These are phyloP conservation scores for Malassezia obtusa DNA, from an alignment of 1,284 basidiomycete species.

Conservation along the genomic window DNA sequence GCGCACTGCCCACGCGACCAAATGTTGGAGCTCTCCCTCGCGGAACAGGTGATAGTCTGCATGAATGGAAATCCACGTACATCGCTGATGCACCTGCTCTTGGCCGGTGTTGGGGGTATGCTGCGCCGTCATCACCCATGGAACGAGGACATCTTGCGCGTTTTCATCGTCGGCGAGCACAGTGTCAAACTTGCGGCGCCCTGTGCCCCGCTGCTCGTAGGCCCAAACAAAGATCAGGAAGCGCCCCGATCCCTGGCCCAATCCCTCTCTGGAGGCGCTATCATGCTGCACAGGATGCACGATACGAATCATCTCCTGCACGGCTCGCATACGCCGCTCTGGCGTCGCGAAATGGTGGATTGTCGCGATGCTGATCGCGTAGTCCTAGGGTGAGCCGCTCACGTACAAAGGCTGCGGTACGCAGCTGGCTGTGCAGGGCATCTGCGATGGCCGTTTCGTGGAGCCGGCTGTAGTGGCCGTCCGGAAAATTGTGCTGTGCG, in stretches of 20 bases:
- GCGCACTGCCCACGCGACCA: constrained; percentile 29
- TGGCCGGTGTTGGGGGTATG: not conserved
- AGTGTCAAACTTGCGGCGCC: constrained; percentile 33
- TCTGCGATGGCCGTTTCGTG: constrained; percentile 44
- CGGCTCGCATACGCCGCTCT: constrained; percentile 25
- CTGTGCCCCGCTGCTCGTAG: constrained; percentile 66
- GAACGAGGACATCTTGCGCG: constrained; percentile 41
- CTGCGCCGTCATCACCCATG: constrained; percentile 36
- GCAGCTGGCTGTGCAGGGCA: constrained; percentile 29
- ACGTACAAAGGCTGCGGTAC: constrained; percentile 20
- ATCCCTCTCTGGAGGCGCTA: not conserved
- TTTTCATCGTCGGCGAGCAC: not conserved
- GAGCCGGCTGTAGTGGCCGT: constrained; percentile 1
- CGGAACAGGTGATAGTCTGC: constrained; percentile 45
- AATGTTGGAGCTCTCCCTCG: constrained; percentile 34
- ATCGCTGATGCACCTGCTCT: constrained; percentile 32
- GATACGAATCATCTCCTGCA: constrained; percentile 37
- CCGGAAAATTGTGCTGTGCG: constrained; percentile 27
- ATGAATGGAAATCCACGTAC: constrained; percentile 13
- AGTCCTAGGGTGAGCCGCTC: constrained; percentile 21
- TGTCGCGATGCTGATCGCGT: constrained; percentile 44
- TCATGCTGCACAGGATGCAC: constrained; percentile 15
- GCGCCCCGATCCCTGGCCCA: constrained; percentile 55
- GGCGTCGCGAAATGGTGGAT: constrained; percentile 45
- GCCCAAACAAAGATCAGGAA: constrained; percentile 98